Conservation (phyloP, 495 filamentous ascomycete species). For the Penicillium steckii region DNA sequence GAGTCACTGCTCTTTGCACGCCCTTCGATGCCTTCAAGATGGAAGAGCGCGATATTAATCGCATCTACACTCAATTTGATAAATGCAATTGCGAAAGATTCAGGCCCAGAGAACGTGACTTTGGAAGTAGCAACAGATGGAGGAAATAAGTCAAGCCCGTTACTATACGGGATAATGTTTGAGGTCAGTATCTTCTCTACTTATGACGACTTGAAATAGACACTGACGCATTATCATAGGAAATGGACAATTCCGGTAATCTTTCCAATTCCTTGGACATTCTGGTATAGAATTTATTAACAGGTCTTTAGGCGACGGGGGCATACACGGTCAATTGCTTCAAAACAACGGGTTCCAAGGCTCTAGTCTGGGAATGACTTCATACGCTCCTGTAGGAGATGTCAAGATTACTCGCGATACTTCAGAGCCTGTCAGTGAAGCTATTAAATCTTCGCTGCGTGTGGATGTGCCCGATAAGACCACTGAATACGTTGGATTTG, state of each 20-base stretch:
- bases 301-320: slow-evolving; percentile 53
- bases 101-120: not conserved
- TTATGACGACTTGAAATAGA: not conserved
- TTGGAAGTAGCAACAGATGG: slow-evolving; percentile 37
- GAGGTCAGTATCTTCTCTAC: slow-evolving; percentile 34
- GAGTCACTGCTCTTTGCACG: not conserved
- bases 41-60: not conserved
- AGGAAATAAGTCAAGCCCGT: slow-evolving; percentile 52
- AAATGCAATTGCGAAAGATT: not conserved
- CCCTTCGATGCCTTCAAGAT: not conserved
- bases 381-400: slow-evolving; percentile 54
- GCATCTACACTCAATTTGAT: not conserved
- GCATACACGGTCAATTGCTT: slow-evolving; percentile 73
- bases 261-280: not conserved
- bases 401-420: slow-evolving; percentile 50
- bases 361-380: slow-evolving; percentile 43
- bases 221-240: slow-evolving; percentile 32
- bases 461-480: slow-evolving; percentile 41
- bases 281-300: not conserved
- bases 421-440: slow-evolving; percentile 48
- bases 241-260: slow-evolving; percentile 68
- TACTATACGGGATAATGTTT: slow-evolving; percentile 62
- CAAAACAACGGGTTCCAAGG: slow-evolving; percentile 74
- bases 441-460: slow-evolving; percentile 57
- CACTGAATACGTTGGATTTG: slow-evolving; percentile 50